A percentile compares a stretch with the other conserved stretches of the same genome.
phyloP scores from a whole-genome alignment of 1,139 yeast genomes.

The Kluyveromyces marxianus region DNA sequence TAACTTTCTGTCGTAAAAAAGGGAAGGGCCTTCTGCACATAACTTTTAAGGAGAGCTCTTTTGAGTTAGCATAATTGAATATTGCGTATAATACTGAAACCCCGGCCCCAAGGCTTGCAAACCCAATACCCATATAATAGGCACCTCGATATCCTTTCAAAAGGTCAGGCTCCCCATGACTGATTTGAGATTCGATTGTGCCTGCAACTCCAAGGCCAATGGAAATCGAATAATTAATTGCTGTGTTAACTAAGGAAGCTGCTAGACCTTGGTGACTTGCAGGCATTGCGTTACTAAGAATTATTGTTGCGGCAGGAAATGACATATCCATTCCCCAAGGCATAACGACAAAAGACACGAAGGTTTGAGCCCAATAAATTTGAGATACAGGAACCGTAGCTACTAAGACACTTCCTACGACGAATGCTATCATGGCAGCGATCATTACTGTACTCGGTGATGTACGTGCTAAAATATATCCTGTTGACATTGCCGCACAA shows the following conservation, averaged over 20 bases:
- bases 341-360: constrained; percentile 39
- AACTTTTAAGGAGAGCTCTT: neutral
- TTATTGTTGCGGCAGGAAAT: constrained; percentile 54
- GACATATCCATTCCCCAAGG: constrained; percentile 63
- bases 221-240: constrained; percentile 56
- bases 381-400: constrained; percentile 44
- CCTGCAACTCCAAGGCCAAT: constrained; percentile 61
- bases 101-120: constrained; percentile 15
- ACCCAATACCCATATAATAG: constrained; percentile 31
- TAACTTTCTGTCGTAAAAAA: too few relatives aligned
- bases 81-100: constrained; percentile 13
- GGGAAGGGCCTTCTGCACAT: neutral
- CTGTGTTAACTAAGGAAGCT: constrained; percentile 54
- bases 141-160: constrained; percentile 37
- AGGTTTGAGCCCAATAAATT: constrained; percentile 47
- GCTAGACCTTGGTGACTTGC: constrained; percentile 55
- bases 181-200: constrained; percentile 43
- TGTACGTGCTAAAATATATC: constrained; percentile 33
- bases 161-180: constrained; percentile 14
- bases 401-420: constrained; percentile 36
- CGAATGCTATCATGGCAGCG: constrained; percentile 40
- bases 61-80: constrained; percentile 1
- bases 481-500: constrained; percentile 41
- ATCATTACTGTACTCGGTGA: constrained; percentile 41
- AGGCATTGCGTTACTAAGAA: constrained; percentile 46